Evolutionary conservation across 176 grass and related monocot species (phyloP).

Genomic region (Dactylis glomerata): DNA sequence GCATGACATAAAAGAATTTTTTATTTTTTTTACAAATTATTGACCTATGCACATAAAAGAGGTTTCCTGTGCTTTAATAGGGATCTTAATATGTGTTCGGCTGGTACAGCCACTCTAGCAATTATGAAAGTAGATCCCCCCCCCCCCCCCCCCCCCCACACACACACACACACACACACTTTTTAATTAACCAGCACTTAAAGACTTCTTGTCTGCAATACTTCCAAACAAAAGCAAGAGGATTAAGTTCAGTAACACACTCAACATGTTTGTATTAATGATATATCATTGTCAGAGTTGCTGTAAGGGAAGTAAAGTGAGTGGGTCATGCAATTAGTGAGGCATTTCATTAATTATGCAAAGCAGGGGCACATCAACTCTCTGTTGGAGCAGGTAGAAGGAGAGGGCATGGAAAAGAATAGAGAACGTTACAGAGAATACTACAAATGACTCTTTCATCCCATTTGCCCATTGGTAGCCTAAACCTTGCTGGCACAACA

Average conservation of each 20-base stretch:
- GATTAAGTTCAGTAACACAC: background rate
- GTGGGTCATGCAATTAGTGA: slow-evolving; percentile 16
- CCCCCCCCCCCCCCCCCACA: no score
- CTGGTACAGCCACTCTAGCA: background rate
- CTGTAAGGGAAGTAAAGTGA: background rate
- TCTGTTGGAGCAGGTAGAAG: background rate
- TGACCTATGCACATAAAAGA: background rate
- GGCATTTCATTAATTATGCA: slow-evolving; percentile 30
- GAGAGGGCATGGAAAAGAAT: background rate
- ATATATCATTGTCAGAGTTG: slow-evolving; percentile 31
- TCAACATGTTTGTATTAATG: slow-evolving; percentile 16
- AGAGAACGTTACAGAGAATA: background rate
- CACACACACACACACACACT: no score
- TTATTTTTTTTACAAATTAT: background rate
- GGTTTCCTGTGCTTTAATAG: background rate
- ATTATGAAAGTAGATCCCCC: background rate
- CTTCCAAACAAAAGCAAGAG: background rate
- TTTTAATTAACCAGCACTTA: background rate
- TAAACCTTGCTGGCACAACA: no score
- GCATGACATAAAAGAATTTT: background rate
- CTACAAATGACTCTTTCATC: background rate
- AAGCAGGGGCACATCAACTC: slow-evolving; percentile 4
- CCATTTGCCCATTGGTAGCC: background rate
- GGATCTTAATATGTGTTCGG: background rate
- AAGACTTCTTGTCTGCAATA: background rate